A percentile compares a stretch with the other conserved stretches of the same genome.
Conservation (phyloP, 2,329 filamentous ascomycete species). For the Fusarium nodosum region DNA sequence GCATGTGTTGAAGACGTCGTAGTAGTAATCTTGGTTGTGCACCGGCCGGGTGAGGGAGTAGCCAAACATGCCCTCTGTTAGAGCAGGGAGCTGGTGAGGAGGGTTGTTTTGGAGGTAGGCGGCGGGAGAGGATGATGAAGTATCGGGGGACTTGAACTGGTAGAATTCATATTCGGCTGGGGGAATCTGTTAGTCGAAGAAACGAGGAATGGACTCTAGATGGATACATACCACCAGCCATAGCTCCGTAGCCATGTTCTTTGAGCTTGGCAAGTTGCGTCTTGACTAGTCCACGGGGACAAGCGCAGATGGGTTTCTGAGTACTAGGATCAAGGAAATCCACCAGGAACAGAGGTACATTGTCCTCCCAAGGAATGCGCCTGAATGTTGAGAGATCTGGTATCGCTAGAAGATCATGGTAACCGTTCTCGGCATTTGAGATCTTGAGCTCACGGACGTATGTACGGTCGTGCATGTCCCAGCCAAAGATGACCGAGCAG, state of each 20-base stretch:
- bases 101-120: constrained; percentile 80
- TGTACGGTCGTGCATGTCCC: constrained; percentile 96
- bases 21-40: constrained; percentile 94
- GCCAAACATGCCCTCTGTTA: constrained; percentile 96
- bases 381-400: constrained; percentile 83
- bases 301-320: constrained; percentile 77
- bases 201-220: rapidly evolving
- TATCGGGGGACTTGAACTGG: constrained; percentile 80
- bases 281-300: constrained; percentile 82
- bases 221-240: constrained; percentile 82
- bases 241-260: constrained; percentile 79
- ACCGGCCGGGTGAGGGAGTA: constrained; percentile 90
- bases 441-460: constrained; percentile 88
- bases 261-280: constrained; percentile 76
- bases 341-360: constrained; percentile 87
- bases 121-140: constrained; percentile 74
- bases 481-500: constrained; percentile 94
- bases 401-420: constrained; percentile 85
- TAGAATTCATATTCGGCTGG: constrained; percentile 95
- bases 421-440: constrained; percentile 92
- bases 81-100: constrained; percentile 77
- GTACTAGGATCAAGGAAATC: constrained; percentile 88
- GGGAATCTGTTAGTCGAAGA: constrained; percentile 8
- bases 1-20: constrained; percentile 86
- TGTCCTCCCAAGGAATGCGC: constrained; percentile 90